Conservation (phyloP, 495 filamentous ascomycete genomes). For the Neohortaea acidophila region DNA sequence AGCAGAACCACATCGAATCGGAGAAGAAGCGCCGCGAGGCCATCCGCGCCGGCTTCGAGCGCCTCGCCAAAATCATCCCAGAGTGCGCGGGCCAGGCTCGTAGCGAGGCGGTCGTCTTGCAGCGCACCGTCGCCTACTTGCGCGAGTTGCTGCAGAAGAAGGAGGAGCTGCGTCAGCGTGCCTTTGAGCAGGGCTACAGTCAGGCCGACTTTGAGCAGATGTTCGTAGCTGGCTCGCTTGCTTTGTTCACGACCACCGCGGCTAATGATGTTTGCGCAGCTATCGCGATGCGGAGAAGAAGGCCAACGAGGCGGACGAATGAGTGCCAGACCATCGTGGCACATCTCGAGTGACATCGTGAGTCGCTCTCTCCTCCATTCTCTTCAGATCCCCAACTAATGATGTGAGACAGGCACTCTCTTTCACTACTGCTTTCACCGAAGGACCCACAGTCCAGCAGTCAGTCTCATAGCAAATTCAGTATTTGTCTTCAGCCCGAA, state of each 20-base stretch:
- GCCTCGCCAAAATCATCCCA: slow-evolving; percentile 66
- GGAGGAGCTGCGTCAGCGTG: slow-evolving; percentile 38
- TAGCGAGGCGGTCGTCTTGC: slow-evolving; percentile 71
- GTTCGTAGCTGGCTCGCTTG: not conserved
- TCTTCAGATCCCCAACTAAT: too few species aligned
- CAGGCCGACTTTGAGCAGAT: slow-evolving; percentile 11
- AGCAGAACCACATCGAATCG: slow-evolving; percentile 76
- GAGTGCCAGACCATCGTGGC: too few species aligned
- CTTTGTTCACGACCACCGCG: not conserved
- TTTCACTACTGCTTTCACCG: too few species aligned
- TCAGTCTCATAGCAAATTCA: too few species aligned
- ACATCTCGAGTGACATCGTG: too few species aligned
- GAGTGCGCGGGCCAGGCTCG: slow-evolving; percentile 69
- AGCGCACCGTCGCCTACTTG: slow-evolving; percentile 60
- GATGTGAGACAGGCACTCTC: too few species aligned
- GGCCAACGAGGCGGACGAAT: not conserved
- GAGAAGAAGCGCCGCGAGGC: slow-evolving; percentile 80
- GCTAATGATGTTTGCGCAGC: not conserved
- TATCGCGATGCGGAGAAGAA: not conserved
- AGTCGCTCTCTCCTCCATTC: too few species aligned
- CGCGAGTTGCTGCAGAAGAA: slow-evolving; percentile 47
- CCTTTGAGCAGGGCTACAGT: slow-evolving; percentile 4
- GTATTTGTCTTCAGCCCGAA: too few species aligned
- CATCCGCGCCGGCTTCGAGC: slow-evolving; percentile 78
- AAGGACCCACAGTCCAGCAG: too few species aligned